phyloP scores from a whole-genome alignment of 164 flowering plant species.

The Dillenia suffruticosa region DNA sequence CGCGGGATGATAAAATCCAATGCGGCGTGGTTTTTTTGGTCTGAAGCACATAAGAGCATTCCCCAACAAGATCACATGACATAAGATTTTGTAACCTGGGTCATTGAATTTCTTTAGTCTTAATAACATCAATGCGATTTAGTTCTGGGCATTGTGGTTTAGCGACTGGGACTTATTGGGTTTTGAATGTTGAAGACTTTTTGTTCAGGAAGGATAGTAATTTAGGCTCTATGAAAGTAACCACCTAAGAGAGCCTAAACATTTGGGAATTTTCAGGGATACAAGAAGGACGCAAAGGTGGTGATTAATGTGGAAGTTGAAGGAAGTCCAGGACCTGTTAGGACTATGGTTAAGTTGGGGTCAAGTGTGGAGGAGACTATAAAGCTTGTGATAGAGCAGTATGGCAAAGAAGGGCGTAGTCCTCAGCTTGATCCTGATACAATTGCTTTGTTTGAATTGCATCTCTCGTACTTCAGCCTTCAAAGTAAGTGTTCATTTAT shows the following conservation, averaged over 20 bases:
- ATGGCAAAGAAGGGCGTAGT: conserved; percentile 60
- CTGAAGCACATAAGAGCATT: too few relatives aligned
- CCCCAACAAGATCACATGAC: too few relatives aligned
- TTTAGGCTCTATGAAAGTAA: too few relatives aligned
- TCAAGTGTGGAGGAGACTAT: conserved; percentile 76
- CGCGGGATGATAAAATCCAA: too few relatives aligned
- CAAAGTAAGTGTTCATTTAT: conserved; percentile 39
- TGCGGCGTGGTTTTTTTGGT: too few relatives aligned
- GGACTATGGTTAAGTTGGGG: conserved; percentile 66
- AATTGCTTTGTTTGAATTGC: conserved; percentile 42
- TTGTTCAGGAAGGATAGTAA: too few relatives aligned
- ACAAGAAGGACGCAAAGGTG: conserved; percentile 62
- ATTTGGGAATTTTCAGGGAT: conserved; percentile 18
- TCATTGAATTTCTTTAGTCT: too few relatives aligned
- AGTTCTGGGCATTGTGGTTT: too few relatives aligned
- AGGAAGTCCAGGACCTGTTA: conserved; percentile 83
- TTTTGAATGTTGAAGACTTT: too few relatives aligned
- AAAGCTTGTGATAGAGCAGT: conserved; percentile 46
- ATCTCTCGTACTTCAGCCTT: conserved; percentile 79
- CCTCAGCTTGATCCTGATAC: conserved; percentile 39
- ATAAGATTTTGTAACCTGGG: too few relatives aligned
- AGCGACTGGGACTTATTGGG: too few relatives aligned
- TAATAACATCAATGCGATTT: too few relatives aligned
- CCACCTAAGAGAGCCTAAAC: background rate
- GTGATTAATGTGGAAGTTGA: conserved; percentile 81